phyloP scores from a whole-genome alignment of 2,329 filamentous ascomycete genomes.

The Paraphoma sp. region DNA sequence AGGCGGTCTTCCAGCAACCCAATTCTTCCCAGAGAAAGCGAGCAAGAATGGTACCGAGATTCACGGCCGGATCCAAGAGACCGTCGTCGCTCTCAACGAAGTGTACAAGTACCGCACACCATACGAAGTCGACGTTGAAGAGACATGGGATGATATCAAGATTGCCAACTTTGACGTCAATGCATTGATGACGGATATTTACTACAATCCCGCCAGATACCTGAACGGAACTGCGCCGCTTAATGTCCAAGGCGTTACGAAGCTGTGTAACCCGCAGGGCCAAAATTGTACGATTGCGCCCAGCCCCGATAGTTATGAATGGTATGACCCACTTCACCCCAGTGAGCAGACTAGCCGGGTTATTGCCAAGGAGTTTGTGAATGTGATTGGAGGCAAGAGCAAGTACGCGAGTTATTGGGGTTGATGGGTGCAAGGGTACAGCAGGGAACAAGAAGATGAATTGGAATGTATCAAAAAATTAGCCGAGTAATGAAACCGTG shows the following conservation, averaged over 20 bases:
- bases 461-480: no score
- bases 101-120: constrained; percentile 61
- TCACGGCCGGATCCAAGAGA: constrained; percentile 59
- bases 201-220: constrained; percentile 65
- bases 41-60: constrained; percentile 58
- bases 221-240: constrained; percentile 67
- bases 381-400: constrained; percentile 59
- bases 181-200: constrained; percentile 67
- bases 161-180: constrained; percentile 74
- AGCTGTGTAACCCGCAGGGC: constrained; percentile 58
- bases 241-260: constrained; percentile 66
- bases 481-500: no score
- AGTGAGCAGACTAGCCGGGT: constrained; percentile 67
- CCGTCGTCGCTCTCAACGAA: constrained; percentile 58
- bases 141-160: constrained; percentile 60
- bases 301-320: constrained; percentile 68
- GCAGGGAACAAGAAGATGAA: no score
- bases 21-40: constrained; percentile 57
- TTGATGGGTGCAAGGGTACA: neutral
- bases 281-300: constrained; percentile 43
- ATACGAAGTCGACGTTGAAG: constrained; percentile 51
- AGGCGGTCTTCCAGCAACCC: constrained; percentile 51
- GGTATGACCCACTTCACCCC: constrained; percentile 78
- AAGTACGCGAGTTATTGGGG: constrained; percentile 56
- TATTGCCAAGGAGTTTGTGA: constrained; percentile 64